A percentile compares a stretch with the other conserved stretches of the same genome.
phyloP scores from a whole-genome alignment of 805 yeast species.

The Tetrapisispora phaffii region DNA sequence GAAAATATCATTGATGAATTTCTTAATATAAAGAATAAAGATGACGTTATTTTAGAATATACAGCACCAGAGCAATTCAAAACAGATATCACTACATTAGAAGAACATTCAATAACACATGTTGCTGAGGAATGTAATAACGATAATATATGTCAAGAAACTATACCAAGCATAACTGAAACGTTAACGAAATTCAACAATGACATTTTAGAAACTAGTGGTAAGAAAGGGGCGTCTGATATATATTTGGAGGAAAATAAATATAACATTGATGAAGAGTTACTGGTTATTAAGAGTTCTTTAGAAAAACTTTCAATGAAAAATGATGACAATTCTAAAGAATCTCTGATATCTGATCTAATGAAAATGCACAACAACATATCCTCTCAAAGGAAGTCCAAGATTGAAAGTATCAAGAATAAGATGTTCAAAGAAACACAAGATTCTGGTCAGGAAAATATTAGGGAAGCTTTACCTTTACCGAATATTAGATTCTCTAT shows the following conservation, averaged over 20 bases:
- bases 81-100: background rate
- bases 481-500: background rate
- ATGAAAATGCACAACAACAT: background rate
- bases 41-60: background rate
- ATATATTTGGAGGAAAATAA: background rate
- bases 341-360: background rate
- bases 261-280: background rate
- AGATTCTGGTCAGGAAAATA: too few species aligned
- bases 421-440: background rate
- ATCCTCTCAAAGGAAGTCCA: background rate
- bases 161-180: background rate
- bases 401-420: background rate
- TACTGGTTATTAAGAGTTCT: background rate
- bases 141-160: background rate
- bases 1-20: background rate
- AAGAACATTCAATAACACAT: background rate
- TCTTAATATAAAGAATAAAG: background rate
- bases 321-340: background rate
- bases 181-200: background rate
- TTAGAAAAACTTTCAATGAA: background rate
- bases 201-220: background rate
- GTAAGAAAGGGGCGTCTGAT: background rate
- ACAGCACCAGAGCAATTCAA: background rate
- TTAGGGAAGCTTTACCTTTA: background rate
- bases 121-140: background rate